These are phyloP conservation scores for Coix lacrymajobi DNA, from an alignment of 176 grass and related monocot genomes.

Conservation along the genomic window DNA sequence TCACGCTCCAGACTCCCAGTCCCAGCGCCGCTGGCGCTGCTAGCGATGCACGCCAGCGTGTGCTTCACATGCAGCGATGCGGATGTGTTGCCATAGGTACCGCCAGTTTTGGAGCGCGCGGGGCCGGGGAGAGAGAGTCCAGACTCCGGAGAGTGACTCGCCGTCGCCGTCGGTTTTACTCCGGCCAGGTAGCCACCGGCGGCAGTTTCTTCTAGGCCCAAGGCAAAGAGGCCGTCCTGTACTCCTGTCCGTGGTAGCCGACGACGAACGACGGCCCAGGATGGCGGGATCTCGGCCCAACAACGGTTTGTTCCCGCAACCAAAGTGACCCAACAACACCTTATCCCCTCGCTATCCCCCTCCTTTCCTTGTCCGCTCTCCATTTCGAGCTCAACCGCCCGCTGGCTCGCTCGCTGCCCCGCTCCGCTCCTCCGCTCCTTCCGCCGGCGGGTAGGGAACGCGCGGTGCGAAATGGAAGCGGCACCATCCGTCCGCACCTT, in stretches of 20 bases:
- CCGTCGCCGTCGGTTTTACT: background rate
- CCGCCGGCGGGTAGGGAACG: constrained; percentile 22
- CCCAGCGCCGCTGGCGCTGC: background rate
- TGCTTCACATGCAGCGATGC: background rate
- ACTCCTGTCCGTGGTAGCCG: background rate
- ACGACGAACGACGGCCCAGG: background rate
- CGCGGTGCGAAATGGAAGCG: constrained; percentile 30
- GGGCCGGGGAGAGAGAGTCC: background rate
- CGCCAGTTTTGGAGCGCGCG: background rate
- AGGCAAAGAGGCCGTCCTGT: background rate
- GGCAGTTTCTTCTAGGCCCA: background rate
- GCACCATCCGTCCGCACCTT: background rate
- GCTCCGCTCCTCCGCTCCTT: background rate
- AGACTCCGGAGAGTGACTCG: background rate
- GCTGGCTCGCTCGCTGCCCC: background rate
- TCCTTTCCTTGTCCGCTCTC: background rate
- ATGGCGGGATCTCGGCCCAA: background rate
- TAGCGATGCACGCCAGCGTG: background rate
- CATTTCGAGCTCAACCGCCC: constrained; percentile 13
- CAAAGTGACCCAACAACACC: background rate
- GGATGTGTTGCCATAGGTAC: background rate
- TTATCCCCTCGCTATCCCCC: constrained; percentile 48
- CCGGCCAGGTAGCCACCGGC: background rate
- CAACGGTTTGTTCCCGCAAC: background rate
- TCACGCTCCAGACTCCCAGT: background rate